Percentiles rank a stretch among this genome's conserved stretches.
phyloP scores from a whole-genome alignment of 1,284 basidiomycete genomes.

The Trametes polyzona region DNA sequence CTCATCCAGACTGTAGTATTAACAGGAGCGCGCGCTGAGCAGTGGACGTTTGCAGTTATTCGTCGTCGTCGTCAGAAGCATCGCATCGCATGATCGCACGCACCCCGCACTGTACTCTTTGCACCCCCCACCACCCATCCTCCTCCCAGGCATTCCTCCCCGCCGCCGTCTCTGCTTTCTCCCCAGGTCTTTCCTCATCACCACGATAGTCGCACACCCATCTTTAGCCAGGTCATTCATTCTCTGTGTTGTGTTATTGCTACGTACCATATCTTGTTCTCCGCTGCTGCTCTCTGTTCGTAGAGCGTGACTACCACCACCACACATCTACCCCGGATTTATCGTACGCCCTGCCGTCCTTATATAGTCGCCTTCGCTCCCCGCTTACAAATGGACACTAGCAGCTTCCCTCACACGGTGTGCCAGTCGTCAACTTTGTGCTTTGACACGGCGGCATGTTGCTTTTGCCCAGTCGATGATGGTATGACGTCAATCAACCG shows the following conservation, averaged over 20 bases:
- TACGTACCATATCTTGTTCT: conserved; percentile 22
- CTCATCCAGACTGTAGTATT: conserved; percentile 30
- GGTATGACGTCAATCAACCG: background rate
- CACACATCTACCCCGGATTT: conserved; percentile 20
- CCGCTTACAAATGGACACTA: conserved; percentile 3
- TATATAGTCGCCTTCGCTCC: conserved; percentile 12
- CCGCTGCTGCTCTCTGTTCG: conserved; percentile 7
- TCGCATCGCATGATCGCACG: conserved; percentile 22
- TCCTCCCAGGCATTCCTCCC: background rate
- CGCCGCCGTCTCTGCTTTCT: background rate
- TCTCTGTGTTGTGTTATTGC: conserved; percentile 29
- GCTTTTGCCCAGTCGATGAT: background rate
- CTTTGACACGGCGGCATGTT: background rate
- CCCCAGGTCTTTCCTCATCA: background rate
- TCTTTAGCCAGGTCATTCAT: conserved; percentile 15
- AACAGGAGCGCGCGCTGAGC: conserved; percentile 23
- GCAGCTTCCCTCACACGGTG: conserved; percentile 2
- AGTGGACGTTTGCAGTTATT: conserved; percentile 22
- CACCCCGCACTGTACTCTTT: conserved; percentile 27
- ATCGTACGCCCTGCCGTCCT: conserved; percentile 16
- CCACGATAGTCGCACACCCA: conserved; percentile 1
- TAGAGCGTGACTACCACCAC: conserved; percentile 19
- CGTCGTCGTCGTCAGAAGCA: conserved; percentile 16
- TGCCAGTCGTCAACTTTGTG: too few species aligned
- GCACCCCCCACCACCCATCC: conserved; percentile 2